phyloP scores from a whole-genome alignment of 2,329 filamentous ascomycete species.

The Colletotrichum tamarilloi region DNA sequence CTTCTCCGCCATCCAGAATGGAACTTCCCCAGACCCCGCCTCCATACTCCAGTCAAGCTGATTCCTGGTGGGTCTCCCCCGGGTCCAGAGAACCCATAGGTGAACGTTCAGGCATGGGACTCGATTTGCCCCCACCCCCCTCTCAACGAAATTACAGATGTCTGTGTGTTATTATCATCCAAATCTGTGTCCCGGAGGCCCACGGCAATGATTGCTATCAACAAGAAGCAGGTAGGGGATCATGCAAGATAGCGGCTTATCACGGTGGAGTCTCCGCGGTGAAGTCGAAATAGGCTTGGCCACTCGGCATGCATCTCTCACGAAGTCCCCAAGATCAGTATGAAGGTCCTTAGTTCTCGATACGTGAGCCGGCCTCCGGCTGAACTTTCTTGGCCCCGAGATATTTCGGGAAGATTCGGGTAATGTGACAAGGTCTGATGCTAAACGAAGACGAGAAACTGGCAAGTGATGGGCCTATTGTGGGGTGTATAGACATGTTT shows the following conservation, averaged over 20 bases:
- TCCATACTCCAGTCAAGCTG: not conserved
- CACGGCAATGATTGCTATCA: too few relatives aligned
- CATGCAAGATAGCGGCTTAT: not conserved
- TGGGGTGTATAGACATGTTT: not conserved
- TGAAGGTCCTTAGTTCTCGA: not conserved
- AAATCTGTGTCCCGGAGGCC: too few relatives aligned
- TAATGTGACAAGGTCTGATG: not conserved
- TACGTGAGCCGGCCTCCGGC: not conserved
- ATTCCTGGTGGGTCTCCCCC: not conserved
- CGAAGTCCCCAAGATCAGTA: not conserved
- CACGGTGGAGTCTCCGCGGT: not conserved
- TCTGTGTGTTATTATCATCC: too few relatives aligned
- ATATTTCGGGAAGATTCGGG: conserved; percentile 1
- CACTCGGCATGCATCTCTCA: not conserved
- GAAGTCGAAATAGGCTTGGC: conserved; percentile 1
- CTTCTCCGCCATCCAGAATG: not conserved
- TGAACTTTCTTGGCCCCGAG: conserved; percentile 1
- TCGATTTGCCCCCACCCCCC: too few relatives aligned
- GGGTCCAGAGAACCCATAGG: not conserved
- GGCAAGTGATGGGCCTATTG: not conserved
- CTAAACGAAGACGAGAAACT: not conserved
- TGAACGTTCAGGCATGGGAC: too few relatives aligned
- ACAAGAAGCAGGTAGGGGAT: too few relatives aligned
- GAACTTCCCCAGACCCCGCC: conserved; percentile 27
- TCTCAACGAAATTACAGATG: too few relatives aligned